Evolutionary conservation across 768 basidiomycete species (phyloP).

Genomic region (Pisolithus microcarpus): DNA sequence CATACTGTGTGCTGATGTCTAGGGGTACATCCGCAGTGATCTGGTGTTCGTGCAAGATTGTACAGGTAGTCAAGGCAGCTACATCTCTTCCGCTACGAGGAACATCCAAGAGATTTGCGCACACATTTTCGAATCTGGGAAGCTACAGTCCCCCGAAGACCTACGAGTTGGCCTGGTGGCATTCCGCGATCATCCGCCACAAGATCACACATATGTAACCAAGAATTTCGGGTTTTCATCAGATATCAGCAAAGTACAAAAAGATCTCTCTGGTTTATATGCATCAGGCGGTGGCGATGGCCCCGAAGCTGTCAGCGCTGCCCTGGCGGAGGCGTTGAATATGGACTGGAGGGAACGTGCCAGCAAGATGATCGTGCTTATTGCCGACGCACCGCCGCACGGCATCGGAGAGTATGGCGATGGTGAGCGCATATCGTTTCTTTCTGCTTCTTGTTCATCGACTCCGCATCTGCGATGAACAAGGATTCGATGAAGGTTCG

Average conservation of each 20-base stretch:
- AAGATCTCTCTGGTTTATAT: constrained; percentile 74
- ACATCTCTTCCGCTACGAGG: constrained; percentile 89
- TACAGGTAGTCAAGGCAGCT: constrained; percentile 85
- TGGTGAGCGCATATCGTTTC: constrained; percentile 43
- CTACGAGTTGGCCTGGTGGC: constrained; percentile 89
- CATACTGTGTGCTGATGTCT: constrained; percentile 1
- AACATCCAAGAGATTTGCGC: constrained; percentile 95
- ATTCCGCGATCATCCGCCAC: constrained; percentile 95
- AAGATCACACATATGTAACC: constrained; percentile 91
- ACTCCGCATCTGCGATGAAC: constrained; percentile 2
- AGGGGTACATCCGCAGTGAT: constrained; percentile 48
- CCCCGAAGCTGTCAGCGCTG: constrained; percentile 95
- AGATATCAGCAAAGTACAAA: constrained; percentile 81
- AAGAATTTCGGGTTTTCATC: constrained; percentile 94
- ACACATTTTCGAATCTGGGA: constrained; percentile 90
- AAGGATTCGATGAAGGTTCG: constrained; percentile 90
- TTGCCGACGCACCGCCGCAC: constrained; percentile 96
- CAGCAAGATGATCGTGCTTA: constrained; percentile 93
- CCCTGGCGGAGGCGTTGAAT: constrained; percentile 73
- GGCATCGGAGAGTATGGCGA: constrained; percentile 97
- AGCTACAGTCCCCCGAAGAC: constrained; percentile 80
- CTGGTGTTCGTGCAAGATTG: constrained; percentile 95
- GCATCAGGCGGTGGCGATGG: constrained; percentile 92
- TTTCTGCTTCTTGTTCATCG: constrained; percentile 7
- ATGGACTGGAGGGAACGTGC: constrained; percentile 89